Conservation (phyloP, 495 filamentous ascomycete species). For the Penicillium pulvis region DNA sequence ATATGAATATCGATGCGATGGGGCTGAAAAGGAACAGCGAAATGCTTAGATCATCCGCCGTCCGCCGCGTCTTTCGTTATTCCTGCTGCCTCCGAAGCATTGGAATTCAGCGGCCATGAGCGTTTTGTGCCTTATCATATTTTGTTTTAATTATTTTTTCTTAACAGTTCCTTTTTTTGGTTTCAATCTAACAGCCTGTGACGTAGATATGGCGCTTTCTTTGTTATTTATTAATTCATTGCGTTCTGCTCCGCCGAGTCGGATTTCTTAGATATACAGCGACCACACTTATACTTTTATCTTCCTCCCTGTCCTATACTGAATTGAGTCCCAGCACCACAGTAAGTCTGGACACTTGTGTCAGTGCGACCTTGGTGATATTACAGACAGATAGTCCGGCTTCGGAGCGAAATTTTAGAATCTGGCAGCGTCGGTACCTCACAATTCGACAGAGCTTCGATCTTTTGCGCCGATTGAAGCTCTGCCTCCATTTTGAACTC, state of each 20-base stretch:
- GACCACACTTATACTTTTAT: neutral
- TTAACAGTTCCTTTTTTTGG: too few species aligned
- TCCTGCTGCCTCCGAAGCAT: too few species aligned
- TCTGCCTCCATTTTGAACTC: neutral
- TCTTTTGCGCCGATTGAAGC: conserved; percentile 1
- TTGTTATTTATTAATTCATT: too few species aligned
- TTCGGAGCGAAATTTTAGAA: neutral
- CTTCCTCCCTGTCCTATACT: neutral
- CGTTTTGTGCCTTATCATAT: too few species aligned
- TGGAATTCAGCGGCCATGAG: too few species aligned
- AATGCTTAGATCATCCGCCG: too few species aligned
- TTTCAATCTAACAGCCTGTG: too few species aligned
- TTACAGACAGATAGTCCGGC: neutral
- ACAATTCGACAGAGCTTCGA: neutral
- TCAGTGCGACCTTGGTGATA: neutral
- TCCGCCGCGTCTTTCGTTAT: too few species aligned
- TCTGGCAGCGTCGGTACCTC: neutral
- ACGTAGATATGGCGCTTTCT: too few species aligned
- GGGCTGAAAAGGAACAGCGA: too few species aligned
- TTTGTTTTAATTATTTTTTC: too few species aligned
- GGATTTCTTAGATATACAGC: neutral
- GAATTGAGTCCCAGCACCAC: neutral
- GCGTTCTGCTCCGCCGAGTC: neutral
- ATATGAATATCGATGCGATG: neutral
- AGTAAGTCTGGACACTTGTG: neutral